Evolutionary conservation across 306 rosid genomes (phyloP).

Genomic region (Citrullus mucosospermus): DNA sequence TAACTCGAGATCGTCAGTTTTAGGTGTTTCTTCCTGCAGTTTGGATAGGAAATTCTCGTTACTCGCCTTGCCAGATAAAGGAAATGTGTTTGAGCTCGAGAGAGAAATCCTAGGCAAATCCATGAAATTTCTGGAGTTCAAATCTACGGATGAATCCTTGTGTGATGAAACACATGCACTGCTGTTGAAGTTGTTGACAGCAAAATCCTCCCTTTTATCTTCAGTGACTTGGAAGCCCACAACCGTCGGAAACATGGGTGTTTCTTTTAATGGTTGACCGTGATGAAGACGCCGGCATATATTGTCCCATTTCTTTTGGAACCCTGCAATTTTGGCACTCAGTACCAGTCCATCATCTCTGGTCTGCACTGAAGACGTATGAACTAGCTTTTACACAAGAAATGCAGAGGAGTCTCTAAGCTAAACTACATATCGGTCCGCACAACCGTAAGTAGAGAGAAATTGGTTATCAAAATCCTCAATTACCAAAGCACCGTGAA

Average conservation of each 20-base stretch:
- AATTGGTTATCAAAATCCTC: not conserved
- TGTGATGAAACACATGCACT: slow-evolving; percentile 23
- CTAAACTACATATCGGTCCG: not conserved
- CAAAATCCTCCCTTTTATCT: slow-evolving; percentile 23
- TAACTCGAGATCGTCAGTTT: slow-evolving; percentile 48
- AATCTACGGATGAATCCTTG: slow-evolving; percentile 19
- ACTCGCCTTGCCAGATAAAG: slow-evolving; percentile 19
- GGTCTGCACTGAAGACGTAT: slow-evolving; percentile 92
- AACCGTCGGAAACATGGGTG: slow-evolving; percentile 36
- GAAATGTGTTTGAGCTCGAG: slow-evolving; percentile 25
- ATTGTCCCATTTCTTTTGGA: slow-evolving; percentile 37
- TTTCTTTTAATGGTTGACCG: slow-evolving; percentile 22
- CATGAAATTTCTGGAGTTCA: slow-evolving; percentile 28
- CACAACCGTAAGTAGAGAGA: not conserved
- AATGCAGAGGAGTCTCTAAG: slow-evolving; percentile 20
- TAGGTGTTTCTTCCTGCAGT: slow-evolving; percentile 33
- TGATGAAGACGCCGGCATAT: slow-evolving; percentile 22
- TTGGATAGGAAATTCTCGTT: slow-evolving; percentile 31
- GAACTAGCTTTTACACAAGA: slow-evolving; percentile 52
- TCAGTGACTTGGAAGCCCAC: slow-evolving; percentile 35
- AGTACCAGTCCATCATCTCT: slow-evolving; percentile 54
- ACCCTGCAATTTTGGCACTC: slow-evolving; percentile 31
- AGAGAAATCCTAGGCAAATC: slow-evolving; percentile 27
- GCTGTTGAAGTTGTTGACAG: slow-evolving; percentile 20
- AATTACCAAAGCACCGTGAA: not conserved